phyloP scores from a whole-genome alignment of 2,329 filamentous ascomycete species.

The Triangularia verruculosa region DNA sequence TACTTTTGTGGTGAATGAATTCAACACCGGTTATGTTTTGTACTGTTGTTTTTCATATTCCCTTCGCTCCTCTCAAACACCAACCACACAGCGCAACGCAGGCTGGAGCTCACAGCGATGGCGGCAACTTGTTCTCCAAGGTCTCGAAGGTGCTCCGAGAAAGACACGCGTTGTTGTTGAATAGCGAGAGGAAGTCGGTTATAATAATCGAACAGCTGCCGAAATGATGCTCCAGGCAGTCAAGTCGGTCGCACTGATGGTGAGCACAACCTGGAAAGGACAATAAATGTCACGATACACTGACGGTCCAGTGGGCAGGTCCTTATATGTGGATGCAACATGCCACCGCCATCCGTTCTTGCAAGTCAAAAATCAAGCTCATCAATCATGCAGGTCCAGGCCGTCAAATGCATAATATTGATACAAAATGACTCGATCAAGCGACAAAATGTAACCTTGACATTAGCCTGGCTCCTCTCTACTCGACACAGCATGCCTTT shows the following conservation, averaged over 20 bases:
- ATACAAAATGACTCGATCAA: neutral
- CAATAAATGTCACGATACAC: neutral
- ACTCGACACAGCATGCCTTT: neutral
- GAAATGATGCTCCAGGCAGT: no score
- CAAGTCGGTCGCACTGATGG: no score
- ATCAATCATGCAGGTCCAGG: neutral
- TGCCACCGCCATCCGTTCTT: neutral
- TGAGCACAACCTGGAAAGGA: neutral
- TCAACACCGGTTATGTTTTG: neutral
- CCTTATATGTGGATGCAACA: slow-evolving; percentile 5
- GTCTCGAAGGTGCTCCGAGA: no score
- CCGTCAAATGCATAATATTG: neutral
- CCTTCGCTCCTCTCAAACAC: no score
- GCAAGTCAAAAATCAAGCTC: neutral
- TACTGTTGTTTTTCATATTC: no score
- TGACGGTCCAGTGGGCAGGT: neutral
- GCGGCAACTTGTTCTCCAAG: no score
- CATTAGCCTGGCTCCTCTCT: slow-evolving; percentile 2
- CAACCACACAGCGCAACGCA: no score
- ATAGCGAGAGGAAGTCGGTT: no score
- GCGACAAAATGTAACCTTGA: neutral
- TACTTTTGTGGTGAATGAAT: neutral
- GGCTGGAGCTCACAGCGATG: no score
- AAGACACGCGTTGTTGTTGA: no score
- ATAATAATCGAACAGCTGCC: no score